Base-by-base conservation (phyloP, 2,329 filamentous ascomycete species). In the Penicillium sclerotigenum region DNA sequence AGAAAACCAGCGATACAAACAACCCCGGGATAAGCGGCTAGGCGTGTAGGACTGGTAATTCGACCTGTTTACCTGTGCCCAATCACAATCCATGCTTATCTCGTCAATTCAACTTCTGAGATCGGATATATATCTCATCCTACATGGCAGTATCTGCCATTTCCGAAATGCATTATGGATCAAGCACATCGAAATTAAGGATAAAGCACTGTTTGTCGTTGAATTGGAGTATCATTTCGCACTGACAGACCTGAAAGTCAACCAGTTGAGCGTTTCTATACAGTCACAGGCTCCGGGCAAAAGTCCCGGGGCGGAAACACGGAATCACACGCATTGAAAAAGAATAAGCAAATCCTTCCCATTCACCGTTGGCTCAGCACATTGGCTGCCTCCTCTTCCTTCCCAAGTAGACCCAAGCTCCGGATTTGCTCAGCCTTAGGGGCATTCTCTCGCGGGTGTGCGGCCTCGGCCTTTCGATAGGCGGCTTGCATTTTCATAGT, bases 391-490 rank as follows among this genome's bases (percentile, higher is more conserved):
- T 94, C 89, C 66, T 95, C 89, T 65, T 94, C 88, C 75, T 91
- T 91, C 70, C 88, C 87, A 67, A 97, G 71, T 63, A 97, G 76
- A 42, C 93, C 93, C 60, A 97, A 75, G 73, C 88, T 91, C 75
- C 91, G 83, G 81, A 97, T 95, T 80, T 94, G 86, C 58, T 89
- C 90, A 5, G 89, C 89, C 61, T 84, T 91, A 58, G 91, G 91
- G 56, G 86, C 88, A 69, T 90, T 87, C 72, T 94, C 90, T 78
- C 90, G 85, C 61, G 88, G 83, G 66, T 88, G 86, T 66, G 87
- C 81, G 54, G 87, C 83, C 75, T 91, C 86, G 56, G 87, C 84
- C 77, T 91, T 91, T 73, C 91, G 86, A 77, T 92, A 95, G 51
- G 92, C 93, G 56, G 83, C 81, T 79, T 97, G 92, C 63, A 97